Evolutionary conservation across 345 rosid species (phyloP).

Genomic region (Dimocarpus longan): DNA sequence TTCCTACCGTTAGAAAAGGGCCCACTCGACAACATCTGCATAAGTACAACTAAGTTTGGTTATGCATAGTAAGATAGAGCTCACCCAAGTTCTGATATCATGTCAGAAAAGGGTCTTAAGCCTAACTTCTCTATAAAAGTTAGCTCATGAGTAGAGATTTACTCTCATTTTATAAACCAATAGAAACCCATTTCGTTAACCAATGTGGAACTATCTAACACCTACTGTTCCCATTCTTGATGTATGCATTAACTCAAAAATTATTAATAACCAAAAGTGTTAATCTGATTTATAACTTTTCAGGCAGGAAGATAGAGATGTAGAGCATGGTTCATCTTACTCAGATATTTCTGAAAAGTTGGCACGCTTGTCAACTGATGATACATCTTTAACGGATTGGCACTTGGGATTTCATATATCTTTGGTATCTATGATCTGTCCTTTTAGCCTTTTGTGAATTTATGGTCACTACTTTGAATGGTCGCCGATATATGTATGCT

Average conservation of each 20-base stretch:
- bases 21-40: too few species aligned
- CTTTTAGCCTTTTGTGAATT: background rate
- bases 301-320: constrained; percentile 85
- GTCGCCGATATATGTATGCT: background rate
- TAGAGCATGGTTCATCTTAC: constrained; percentile 59
- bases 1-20: background rate
- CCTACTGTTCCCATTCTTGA: background rate
- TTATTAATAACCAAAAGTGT: background rate
- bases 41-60: too few species aligned
- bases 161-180: too few species aligned
- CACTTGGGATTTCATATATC: constrained; percentile 88
- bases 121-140: too few species aligned
- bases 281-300: constrained; percentile 25
- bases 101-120: too few species aligned
- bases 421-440: constrained; percentile 55
- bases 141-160: too few species aligned
- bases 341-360: constrained; percentile 63
- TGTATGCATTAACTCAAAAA: background rate
- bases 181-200: too few species aligned
- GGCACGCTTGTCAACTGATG: constrained; percentile 67
- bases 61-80: too few species aligned
- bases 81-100: too few species aligned
- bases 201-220: too few species aligned
- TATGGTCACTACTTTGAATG: constrained; percentile 4
- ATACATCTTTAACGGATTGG: constrained; percentile 89